Percentiles rank a stretch among this genome's conserved stretches.
Conservation (phyloP, 345 rosid genomes). For the Zanthoxylum bungeanum region DNA sequence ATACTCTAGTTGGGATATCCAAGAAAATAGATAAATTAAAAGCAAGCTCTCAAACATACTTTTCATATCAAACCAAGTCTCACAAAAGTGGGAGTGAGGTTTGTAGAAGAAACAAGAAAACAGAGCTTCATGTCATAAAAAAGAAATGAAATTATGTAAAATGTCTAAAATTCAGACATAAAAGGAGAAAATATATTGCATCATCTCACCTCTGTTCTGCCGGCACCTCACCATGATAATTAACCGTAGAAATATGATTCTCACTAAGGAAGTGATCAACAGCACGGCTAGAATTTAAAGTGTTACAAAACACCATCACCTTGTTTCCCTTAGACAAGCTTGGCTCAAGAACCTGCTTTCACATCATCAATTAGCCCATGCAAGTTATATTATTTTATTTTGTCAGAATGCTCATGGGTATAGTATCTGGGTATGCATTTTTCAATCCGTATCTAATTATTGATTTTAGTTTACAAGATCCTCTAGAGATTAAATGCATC, state of each 20-base stretch:
- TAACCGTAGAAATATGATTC: conserved; percentile 76
- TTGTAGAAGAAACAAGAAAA: no score
- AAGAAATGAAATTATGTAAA: no score
- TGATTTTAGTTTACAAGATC: background rate
- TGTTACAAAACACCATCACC: conserved; percentile 94
- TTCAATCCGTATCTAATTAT: background rate
- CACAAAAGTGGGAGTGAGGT: no score
- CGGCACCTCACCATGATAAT: conserved; percentile 96
- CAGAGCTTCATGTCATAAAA: no score
- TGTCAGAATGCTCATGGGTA: no score
- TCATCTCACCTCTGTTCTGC: conserved; percentile 78
- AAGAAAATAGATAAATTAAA: no score
- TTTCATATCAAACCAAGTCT: no score
- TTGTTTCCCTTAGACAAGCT: conserved; percentile 91
- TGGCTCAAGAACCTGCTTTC: conserved; percentile 86
- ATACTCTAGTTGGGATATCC: no score
- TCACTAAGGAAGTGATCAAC: conserved; percentile 88
- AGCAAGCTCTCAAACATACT: no score
- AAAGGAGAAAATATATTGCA: background rate
- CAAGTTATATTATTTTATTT: no score
- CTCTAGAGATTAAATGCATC: conserved; percentile 1
- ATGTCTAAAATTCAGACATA: no score
- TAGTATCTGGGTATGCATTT: background rate
- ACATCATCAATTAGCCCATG: no score
- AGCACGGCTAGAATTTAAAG: conserved; percentile 87